phyloP scores from a whole-genome alignment of 2,329 filamentous ascomycete species.

The Rachicladosporium sp. region DNA sequence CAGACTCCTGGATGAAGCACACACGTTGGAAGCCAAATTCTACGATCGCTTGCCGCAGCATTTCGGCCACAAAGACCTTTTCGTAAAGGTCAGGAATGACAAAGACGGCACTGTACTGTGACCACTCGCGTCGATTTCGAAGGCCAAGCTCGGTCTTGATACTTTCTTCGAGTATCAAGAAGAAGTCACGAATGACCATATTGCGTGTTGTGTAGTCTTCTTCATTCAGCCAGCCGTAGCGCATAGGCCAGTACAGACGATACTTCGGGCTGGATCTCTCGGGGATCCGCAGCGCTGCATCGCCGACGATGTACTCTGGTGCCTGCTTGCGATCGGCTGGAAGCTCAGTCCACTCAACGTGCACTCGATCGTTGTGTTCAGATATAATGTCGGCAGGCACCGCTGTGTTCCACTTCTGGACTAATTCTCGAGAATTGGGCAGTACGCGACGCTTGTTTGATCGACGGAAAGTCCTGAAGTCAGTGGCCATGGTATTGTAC shows the following conservation, averaged over 20 bases:
- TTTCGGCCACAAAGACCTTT: constrained; percentile 74
- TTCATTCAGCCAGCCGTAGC: constrained; percentile 79
- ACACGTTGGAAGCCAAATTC: constrained; percentile 84
- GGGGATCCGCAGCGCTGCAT: constrained; percentile 71
- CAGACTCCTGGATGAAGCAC: constrained; percentile 90
- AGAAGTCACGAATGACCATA: constrained; percentile 74
- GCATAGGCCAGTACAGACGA: constrained; percentile 85
- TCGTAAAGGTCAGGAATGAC: constrained; percentile 96
- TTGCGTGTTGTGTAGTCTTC: constrained; percentile 71
- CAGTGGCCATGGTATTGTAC: constrained; percentile 71
- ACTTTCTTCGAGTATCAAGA: constrained; percentile 73
- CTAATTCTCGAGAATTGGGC: constrained; percentile 90
- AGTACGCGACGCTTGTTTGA: constrained; percentile 87
- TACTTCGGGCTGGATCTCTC: constrained; percentile 83
- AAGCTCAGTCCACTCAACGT: constrained; percentile 91
- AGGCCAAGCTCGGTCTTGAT: constrained; percentile 76
- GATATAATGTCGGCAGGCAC: constrained; percentile 76
- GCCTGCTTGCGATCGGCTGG: constrained; percentile 45
- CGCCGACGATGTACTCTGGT: constrained; percentile 69
- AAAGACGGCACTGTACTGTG: constrained; percentile 90
- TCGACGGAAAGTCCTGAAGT: constrained; percentile 82
- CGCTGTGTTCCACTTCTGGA: constrained; percentile 84
- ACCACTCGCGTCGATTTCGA: constrained; percentile 65
- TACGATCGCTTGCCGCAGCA: constrained; percentile 73
- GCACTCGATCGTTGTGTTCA: constrained; percentile 86